Conservation (phyloP, 1,139 yeast genomes). For the Eremothecium gossypii region DNA sequence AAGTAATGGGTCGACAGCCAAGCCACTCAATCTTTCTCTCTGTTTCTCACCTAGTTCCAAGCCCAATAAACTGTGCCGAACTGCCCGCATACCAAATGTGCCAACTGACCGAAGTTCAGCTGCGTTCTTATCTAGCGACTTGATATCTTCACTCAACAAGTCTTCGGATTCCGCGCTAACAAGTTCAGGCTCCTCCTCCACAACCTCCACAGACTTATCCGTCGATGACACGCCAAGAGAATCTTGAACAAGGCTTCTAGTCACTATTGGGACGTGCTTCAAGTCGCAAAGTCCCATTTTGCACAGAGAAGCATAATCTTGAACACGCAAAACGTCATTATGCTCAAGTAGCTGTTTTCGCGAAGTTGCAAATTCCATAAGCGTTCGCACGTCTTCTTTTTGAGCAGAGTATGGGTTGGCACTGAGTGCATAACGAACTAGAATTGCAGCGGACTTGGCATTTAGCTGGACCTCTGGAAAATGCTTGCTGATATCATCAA, state of each 20-base stretch:
- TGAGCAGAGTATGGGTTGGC: slow-evolving; percentile 3
- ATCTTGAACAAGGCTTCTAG: slow-evolving; percentile 38
- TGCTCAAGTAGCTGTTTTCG: slow-evolving; percentile 43
- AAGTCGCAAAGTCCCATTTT: slow-evolving; percentile 11
- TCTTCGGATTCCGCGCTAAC: background rate
- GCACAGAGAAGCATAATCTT: slow-evolving; percentile 37
- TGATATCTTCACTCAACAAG: slow-evolving; percentile 17
- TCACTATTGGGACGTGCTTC: slow-evolving; percentile 20
- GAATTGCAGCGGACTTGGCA: slow-evolving; percentile 37
- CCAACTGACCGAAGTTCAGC: slow-evolving; percentile 58
- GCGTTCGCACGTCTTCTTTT: slow-evolving; percentile 11
- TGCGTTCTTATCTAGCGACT: slow-evolving; percentile 43
- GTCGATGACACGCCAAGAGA: slow-evolving; percentile 32
- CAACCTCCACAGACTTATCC: background rate
- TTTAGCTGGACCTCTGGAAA: slow-evolving; percentile 33
- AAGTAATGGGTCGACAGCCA: slow-evolving; percentile 33
- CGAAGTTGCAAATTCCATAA: slow-evolving; percentile 20
- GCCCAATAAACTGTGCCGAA: slow-evolving; percentile 71
- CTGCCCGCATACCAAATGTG: slow-evolving; percentile 70
- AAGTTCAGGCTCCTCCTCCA: background rate
- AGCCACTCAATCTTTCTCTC: slow-evolving; percentile 31
- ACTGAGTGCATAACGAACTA: slow-evolving; percentile 34
- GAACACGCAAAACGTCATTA: slow-evolving; percentile 61
- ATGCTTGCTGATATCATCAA: slow-evolving; percentile 27
- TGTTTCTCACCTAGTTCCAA: slow-evolving; percentile 32